Base-by-base conservation (phyloP, 139 green algal species). In the Picochlorum sp. region DNA sequence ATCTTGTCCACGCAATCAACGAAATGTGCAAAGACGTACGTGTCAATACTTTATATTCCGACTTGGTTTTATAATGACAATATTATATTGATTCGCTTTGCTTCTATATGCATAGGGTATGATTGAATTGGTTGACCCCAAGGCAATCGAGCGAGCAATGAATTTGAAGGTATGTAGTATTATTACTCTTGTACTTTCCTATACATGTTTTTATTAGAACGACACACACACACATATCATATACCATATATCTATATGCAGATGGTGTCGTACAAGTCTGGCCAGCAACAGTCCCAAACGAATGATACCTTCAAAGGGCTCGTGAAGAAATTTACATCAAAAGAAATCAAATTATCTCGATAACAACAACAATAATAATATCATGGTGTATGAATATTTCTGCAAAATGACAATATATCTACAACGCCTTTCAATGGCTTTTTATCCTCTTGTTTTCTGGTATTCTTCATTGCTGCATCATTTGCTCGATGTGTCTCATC, bases 401-500 rank as follows among this genome's bases (percentile, higher is more conserved):
- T 54, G 47, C 47, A 54, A 54, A 54, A 54, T 20, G 47, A 54
- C 16, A 54, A 54, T 24, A 54, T 54, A 54, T 54, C 47, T 20
- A 11, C 34, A 41, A 41, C 11, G 15, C n/a, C 49, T 21, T 55
- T 55, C 11, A 13, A 9, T 11, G 20, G 10, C 62, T 68, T 44
- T 21, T 34, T 61, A 11, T 63, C 13, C 23, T 37, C 18, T 11
- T 66, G 11, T n/a, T 65, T 74, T 49, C 0, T 4, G 28, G 3
- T 30, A 30, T 45, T 45, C 28, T 16, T 62, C 14, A 47, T 47
- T 61, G 55, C 44, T 44, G 23, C 32, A 37, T 60, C 50, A n/a
- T 74, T 71, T 14, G 62, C 51, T 13, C 80, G 59, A 7, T 75
- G 18, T 6, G 67, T 71, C 60, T 86, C 80, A 3, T 63, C 50